Percentiles rank a stretch among this genome's conserved stretches.
Evolutionary conservation across 208 protist genomes (phyloP).

Genomic region (Leishmania tropica): DNA sequence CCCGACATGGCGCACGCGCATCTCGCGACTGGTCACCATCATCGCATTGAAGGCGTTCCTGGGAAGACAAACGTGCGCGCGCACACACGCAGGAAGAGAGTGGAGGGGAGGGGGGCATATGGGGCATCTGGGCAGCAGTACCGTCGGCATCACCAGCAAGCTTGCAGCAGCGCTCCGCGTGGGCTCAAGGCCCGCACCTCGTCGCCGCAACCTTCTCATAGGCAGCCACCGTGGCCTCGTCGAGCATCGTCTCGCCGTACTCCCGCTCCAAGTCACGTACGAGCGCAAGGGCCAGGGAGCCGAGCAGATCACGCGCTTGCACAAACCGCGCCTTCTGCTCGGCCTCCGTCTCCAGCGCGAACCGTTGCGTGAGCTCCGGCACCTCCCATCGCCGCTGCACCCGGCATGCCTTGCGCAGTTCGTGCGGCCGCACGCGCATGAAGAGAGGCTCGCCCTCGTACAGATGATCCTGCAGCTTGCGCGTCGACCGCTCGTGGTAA

Average conservation of each 20-base stretch:
- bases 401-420: conserved; percentile 41
- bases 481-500: conserved; percentile 74
- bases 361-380: conserved; percentile 49
- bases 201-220: conserved; percentile 2
- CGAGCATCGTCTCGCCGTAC: conserved; percentile 65
- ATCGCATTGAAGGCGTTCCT: background rate
- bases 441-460: conserved; percentile 91
- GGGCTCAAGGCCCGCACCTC: background rate
- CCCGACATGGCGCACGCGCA: no score
- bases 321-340: conserved; percentile 53
- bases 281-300: conserved; percentile 39
- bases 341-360: conserved; percentile 54
- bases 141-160: background rate
- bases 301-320: conserved; percentile 44
- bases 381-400: conserved; percentile 81
- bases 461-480: conserved; percentile 85
- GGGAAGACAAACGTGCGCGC: no score
- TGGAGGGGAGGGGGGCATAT: background rate
- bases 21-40: background rate
- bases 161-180: background rate
- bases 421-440: conserved; percentile 48
- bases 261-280: conserved; percentile 54
- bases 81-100: background rate
- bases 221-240: conserved; percentile 6
- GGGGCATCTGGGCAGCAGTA: background rate